Percentiles rank a stretch among this genome's conserved stretches.
Conservation (phyloP, 2,329 filamentous ascomycete genomes). For the Aspergillus hortae region DNA sequence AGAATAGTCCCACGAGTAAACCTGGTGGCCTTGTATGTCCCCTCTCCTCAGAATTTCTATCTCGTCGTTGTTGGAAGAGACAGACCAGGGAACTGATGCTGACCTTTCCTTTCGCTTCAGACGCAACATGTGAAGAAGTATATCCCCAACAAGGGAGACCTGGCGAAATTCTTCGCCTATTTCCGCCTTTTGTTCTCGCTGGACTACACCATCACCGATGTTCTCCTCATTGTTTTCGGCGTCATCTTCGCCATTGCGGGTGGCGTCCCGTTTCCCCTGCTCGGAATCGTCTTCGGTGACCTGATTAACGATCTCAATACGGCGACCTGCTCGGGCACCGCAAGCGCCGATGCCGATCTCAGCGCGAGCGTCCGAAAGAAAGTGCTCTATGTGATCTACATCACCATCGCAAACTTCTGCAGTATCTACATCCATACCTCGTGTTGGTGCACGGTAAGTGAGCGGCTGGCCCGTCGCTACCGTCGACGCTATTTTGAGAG, state of each 20-base stretch:
- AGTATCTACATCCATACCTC: slow-evolving; percentile 62
- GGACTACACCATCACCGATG: slow-evolving; percentile 25
- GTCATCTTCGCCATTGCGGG: slow-evolving; percentile 31
- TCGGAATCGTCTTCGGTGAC: slow-evolving; percentile 39
- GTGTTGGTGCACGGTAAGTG: slow-evolving; percentile 62
- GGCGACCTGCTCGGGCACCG: slow-evolving; percentile 21
- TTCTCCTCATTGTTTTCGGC: slow-evolving; percentile 25
- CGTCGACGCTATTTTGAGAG: slow-evolving; percentile 58
- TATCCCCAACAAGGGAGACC: slow-evolving; percentile 17
- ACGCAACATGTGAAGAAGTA: slow-evolving; percentile 13
- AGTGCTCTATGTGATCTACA: slow-evolving; percentile 60
- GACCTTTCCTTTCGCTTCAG: neutral
- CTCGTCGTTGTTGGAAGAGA: neutral
- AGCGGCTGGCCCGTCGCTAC: slow-evolving; percentile 60
- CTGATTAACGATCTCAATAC: slow-evolving; percentile 38
- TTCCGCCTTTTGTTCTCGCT: slow-evolving; percentile 24
- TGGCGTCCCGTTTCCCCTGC: slow-evolving; percentile 37
- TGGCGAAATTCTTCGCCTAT: slow-evolving; percentile 20
- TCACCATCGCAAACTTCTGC: slow-evolving; percentile 60
- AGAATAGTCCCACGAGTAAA: neutral
- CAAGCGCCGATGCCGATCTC: slow-evolving; percentile 8
- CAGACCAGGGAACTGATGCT: neutral
- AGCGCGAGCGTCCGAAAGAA: slow-evolving; percentile 38
- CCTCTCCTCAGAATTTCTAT: neutral
- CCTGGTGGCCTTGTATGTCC: slow-evolving; percentile 5